Conservation (phyloP, 176 grass and related monocot genomes). For the Aegilops tauschii region DNA sequence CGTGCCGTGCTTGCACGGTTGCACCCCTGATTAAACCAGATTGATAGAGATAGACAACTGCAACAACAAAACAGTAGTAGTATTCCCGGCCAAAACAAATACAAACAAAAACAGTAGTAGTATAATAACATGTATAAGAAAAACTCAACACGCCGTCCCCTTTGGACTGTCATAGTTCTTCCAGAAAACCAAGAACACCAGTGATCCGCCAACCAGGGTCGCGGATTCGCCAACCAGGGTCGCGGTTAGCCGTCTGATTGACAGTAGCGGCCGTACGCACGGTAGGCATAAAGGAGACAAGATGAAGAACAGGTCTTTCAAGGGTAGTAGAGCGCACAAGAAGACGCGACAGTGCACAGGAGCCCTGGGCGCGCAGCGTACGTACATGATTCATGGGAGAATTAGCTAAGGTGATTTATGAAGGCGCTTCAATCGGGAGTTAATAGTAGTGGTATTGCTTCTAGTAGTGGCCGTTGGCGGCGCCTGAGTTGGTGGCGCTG, state of each 20-base stretch:
- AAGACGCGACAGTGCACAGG: not conserved
- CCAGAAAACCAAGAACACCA: not conserved
- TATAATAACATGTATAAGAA: not conserved
- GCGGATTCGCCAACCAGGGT: not conserved
- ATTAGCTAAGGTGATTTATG: slow-evolving; percentile 6
- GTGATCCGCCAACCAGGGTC: not conserved
- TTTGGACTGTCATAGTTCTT: not conserved
- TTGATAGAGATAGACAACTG: not conserved
- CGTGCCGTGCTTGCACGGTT: too few relatives aligned
- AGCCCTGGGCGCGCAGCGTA: not conserved
- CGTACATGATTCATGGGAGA: not conserved
- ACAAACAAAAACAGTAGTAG: not conserved
- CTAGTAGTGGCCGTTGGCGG: slow-evolving; percentile 13
- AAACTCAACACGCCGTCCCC: not conserved
- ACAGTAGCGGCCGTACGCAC: not conserved
- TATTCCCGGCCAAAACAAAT: too few relatives aligned
- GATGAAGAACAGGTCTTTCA: not conserved
- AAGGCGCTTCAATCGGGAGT: not conserved
- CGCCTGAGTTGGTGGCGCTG: not conserved
- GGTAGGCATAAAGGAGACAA: not conserved
- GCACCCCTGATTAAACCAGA: not conserved
- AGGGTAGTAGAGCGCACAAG: not conserved
- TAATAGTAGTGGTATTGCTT: not conserved
- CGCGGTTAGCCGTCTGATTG: not conserved
- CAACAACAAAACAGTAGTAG: not conserved